Conservation (phyloP, 1,284 basidiomycete genomes). For the Baeospora myosura region DNA sequence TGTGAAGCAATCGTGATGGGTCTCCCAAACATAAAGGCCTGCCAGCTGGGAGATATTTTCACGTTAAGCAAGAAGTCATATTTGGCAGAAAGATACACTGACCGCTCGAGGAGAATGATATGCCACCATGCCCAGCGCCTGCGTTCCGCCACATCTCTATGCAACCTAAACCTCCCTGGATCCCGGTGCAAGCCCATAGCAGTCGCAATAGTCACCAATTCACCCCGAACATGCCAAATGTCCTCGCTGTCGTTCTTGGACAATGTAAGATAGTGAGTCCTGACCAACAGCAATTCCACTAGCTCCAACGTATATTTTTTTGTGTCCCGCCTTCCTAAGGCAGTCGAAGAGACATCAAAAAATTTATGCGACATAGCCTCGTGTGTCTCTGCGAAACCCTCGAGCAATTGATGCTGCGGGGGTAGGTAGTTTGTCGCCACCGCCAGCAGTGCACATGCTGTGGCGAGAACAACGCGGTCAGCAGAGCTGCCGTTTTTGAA, state of each 20-base stretch:
- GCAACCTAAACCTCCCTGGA: constrained; percentile 66
- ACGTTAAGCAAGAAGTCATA: constrained; percentile 11
- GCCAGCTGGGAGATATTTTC: constrained; percentile 48
- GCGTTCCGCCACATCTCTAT: constrained; percentile 59
- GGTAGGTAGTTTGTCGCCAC: constrained; percentile 68
- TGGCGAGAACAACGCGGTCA: constrained; percentile 63
- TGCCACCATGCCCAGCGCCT: constrained; percentile 85
- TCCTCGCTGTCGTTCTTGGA: constrained; percentile 71
- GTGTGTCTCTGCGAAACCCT: constrained; percentile 36
- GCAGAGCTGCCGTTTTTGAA: constrained; percentile 60
- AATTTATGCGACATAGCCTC: constrained; percentile 57
- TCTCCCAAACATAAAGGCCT: constrained; percentile 78
- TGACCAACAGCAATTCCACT: constrained; percentile 62
- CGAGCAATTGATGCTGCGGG: constrained; percentile 50
- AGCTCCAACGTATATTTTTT: constrained; percentile 66
- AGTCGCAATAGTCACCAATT: constrained; percentile 62
- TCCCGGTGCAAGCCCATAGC: constrained; percentile 80
- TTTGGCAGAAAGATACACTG: constrained; percentile 17
- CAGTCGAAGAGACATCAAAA: constrained; percentile 57
- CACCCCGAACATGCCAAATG: constrained; percentile 66
- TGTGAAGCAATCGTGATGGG: constrained; percentile 66
- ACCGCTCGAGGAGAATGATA: constrained; percentile 70
- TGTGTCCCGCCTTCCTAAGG: constrained; percentile 60
- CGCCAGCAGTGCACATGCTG: constrained; percentile 63
- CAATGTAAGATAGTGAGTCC: constrained; percentile 63